Base-by-base conservation (phyloP, 176 grass and related monocot species). In the Oryza coarctata region DNA sequence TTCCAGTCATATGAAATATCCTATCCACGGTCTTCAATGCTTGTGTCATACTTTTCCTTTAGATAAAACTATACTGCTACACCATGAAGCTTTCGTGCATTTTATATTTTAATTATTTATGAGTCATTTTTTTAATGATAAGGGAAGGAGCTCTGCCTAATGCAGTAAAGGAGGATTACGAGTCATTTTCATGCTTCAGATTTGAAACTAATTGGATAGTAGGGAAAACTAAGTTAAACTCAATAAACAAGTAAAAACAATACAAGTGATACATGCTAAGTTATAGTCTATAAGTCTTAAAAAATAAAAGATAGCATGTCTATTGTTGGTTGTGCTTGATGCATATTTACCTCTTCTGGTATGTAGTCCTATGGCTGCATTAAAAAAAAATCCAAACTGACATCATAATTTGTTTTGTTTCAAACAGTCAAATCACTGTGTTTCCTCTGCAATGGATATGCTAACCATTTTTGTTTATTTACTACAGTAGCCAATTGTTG, bases 151-250 rank as follows among this genome's bases (percentile, higher is more conserved):
- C n/a, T n/a, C n/a, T n/a, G n/a, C n/a, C n/a, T n/a, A n/a, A n/a
- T n/a, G n/a, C n/a, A n/a, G n/a, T n/a, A n/a, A n/a, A n/a, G n/a
- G n/a, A n/a, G n/a, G n/a, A n/a, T 27, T 84, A 34, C 31, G n/a
- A 73, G 20, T 66, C n/a, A 23, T 23, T 66, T 69, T 83, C 58
- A 67, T 83, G 40, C 44, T 86, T 43, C 13, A 81, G 29, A 69
- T 64, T 31, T 43, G 25, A 20, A 72, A 87, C 31, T 71, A 70
- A 20, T 22, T 49, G 34, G 71, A 62, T 50, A 17, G 36, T 44
- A 66, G 27, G 17, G 34, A 55, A 62, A 33, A 65, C 18, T 57
- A 34, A 12, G 32, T 33, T 73, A 57, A 60, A 33, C 40, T 71
- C 39, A 62, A 17, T 49, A 50, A 65, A 6, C 33, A 14, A 33